phyloP scores from a whole-genome alignment of 352 stramenopile species.

The Pythium dissotocum region DNA sequence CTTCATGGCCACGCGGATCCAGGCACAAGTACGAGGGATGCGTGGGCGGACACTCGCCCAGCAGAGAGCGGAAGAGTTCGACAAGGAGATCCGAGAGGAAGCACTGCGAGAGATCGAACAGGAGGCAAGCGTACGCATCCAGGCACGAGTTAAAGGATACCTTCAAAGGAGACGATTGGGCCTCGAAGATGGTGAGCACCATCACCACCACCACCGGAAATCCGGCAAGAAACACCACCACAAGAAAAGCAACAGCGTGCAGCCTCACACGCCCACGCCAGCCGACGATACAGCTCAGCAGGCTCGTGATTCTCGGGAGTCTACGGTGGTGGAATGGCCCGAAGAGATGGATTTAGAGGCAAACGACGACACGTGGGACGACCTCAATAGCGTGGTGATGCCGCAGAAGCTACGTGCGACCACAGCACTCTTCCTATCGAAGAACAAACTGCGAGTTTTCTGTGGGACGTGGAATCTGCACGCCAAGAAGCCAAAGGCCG shows the following conservation, averaged over 20 bases:
- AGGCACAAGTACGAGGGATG: slow-evolving; percentile 37
- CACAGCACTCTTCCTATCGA: slow-evolving; percentile 39
- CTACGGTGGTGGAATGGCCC: slow-evolving; percentile 39
- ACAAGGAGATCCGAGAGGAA: slow-evolving; percentile 44
- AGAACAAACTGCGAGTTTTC: slow-evolving; percentile 64
- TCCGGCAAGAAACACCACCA: slow-evolving; percentile 4
- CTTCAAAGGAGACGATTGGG: slow-evolving; percentile 20
- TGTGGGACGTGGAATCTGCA: slow-evolving; percentile 88
- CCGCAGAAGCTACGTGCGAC: slow-evolving; percentile 35
- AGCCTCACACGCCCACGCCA: not conserved
- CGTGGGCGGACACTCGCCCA: slow-evolving; percentile 29
- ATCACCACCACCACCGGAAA: not conserved
- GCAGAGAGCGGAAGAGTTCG: slow-evolving; percentile 24
- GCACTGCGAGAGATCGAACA: slow-evolving; percentile 37
- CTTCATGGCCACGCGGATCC: slow-evolving; percentile 45
- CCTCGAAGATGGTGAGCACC: not conserved
- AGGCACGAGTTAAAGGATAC: slow-evolving; percentile 40
- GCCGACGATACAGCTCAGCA: slow-evolving; percentile 10
- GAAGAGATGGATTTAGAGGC: slow-evolving; percentile 53
- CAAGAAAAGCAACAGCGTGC: slow-evolving; percentile 18
- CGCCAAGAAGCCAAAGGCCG: slow-evolving; percentile 62
- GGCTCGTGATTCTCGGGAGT: slow-evolving; percentile 20
- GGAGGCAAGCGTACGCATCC: slow-evolving; percentile 39
- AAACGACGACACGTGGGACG: slow-evolving; percentile 45
- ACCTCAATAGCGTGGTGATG: slow-evolving; percentile 38